phyloP scores from a whole-genome alignment of 176 grass and related monocot genomes.

The Puccinellia tenuiflora region DNA sequence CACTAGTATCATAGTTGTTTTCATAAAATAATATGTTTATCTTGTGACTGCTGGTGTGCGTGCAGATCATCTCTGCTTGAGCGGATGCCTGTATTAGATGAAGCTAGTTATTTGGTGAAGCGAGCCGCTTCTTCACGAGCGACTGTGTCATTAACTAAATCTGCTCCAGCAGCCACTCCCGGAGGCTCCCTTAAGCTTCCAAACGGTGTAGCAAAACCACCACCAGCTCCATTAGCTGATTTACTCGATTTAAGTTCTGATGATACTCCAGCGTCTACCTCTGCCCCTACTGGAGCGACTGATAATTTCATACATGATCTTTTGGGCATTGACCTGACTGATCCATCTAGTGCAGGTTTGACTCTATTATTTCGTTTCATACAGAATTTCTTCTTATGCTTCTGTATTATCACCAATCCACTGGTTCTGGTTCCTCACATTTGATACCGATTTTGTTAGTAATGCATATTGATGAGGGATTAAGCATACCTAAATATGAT shows the following conservation, averaged over 20 bases:
- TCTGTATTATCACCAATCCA: not conserved
- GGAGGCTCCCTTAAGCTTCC: constrained; percentile 67
- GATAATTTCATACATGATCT: constrained; percentile 83
- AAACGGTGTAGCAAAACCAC: constrained; percentile 84
- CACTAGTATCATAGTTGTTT: constrained; percentile 11
- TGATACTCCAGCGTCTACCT: constrained; percentile 48
- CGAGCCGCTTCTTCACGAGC: constrained; percentile 58
- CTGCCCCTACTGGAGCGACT: constrained; percentile 37
- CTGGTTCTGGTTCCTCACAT: not conserved
- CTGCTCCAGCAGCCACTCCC: constrained; percentile 26
- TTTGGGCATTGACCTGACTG: constrained; percentile 64
- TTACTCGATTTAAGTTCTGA: constrained; percentile 90
- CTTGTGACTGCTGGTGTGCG: constrained; percentile 22
- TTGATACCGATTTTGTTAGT: constrained; percentile 4
- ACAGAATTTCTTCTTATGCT: constrained; percentile 6
- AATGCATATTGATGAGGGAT: not conserved
- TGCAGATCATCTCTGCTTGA: constrained; percentile 95
- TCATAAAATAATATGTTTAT: not conserved
- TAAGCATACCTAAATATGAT: not conserved
- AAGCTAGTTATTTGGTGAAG: constrained; percentile 68
- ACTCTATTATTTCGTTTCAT: constrained; percentile 18
- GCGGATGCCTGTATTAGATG: constrained; percentile 95
- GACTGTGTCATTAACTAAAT: constrained; percentile 50
- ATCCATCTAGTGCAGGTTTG: constrained; percentile 67
- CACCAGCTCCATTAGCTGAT: constrained; percentile 61